Percentiles rank a stretch among this genome's conserved stretches.
phyloP scores from a whole-genome alignment of 75 land plant species.

The Cunninghamia lanceolata region DNA sequence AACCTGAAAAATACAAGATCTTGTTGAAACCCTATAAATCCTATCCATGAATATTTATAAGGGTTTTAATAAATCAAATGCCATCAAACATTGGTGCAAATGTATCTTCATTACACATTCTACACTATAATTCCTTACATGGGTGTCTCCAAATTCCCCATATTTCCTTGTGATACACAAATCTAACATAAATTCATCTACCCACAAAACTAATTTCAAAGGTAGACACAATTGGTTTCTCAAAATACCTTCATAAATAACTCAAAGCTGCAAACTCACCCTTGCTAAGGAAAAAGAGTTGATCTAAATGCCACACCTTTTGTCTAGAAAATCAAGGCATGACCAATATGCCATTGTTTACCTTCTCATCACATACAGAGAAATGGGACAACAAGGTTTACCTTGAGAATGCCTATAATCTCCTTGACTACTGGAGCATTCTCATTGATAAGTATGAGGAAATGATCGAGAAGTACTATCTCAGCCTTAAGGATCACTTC shows the following conservation, averaged over 20 bases:
- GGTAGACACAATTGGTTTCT: background rate
- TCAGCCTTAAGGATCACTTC: too few relatives aligned
- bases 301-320: background rate
- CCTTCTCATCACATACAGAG: too few relatives aligned
- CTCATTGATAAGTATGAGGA: too few relatives aligned
- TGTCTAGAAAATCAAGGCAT: background rate
- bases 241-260: background rate
- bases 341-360: too few relatives aligned
- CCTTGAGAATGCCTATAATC: too few relatives aligned
- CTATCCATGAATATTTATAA: conserved; percentile 41
- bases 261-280: background rate
- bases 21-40: background rate
- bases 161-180: background rate
- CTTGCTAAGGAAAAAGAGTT: background rate
- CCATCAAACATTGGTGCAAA: conserved; percentile 45
- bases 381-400: too few relatives aligned
- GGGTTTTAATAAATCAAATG: conserved; percentile 39
- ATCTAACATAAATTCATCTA: background rate
- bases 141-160: background rate
- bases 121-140: background rate
- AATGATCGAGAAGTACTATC: too few relatives aligned
- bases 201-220: background rate
- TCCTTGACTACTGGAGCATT: too few relatives aligned
- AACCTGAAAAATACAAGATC: background rate
- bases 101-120: background rate